Conservation (phyloP, 192 early-diverging fungal species). For the Podila horticola region DNA sequence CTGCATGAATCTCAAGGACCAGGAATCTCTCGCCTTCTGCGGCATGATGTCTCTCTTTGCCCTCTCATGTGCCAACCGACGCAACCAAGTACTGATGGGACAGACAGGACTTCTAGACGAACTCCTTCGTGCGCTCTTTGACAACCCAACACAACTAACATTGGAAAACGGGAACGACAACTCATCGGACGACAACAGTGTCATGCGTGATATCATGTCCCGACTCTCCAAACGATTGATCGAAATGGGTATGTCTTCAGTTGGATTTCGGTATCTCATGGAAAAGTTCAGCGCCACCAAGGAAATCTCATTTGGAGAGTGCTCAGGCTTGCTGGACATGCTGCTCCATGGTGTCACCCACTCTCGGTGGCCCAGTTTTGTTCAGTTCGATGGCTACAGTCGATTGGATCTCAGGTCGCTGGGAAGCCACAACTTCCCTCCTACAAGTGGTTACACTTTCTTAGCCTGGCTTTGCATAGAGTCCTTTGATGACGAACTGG, state of each 20-base stretch:
- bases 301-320: slow-evolving; percentile 51
- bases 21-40: slow-evolving; percentile 49
- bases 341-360: slow-evolving; percentile 61
- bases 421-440: slow-evolving; percentile 62
- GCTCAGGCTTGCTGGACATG: slow-evolving; percentile 59
- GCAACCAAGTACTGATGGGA: slow-evolving; percentile 66
- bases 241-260: slow-evolving; percentile 64
- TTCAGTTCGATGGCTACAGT: slow-evolving; percentile 67
- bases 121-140: slow-evolving; percentile 50
- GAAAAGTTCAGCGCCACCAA: slow-evolving; percentile 55
- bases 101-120: slow-evolving; percentile 59
- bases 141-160: slow-evolving; percentile 1
- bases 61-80: slow-evolving; percentile 57
- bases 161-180: slow-evolving; percentile 11
- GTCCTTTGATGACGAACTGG: slow-evolving; percentile 55
- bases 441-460: slow-evolving; percentile 67
- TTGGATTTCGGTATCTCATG: slow-evolving; percentile 67
- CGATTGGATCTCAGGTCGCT: slow-evolving; percentile 58
- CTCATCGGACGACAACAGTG: slow-evolving; percentile 21
- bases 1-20: slow-evolving; percentile 48
- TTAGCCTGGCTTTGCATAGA: slow-evolving; percentile 71
- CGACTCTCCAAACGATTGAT: slow-evolving; percentile 62
- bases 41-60: slow-evolving; percentile 55
- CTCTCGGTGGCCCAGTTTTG: slow-evolving; percentile 69
- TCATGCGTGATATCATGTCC: slow-evolving; percentile 51